Percentiles rank a stretch among this genome's conserved stretches.
These are phyloP conservation scores for Rhynchosporium agropyri DNA, from an alignment of 2,329 filamentous ascomycete genomes.

Conservation along the genomic window DNA sequence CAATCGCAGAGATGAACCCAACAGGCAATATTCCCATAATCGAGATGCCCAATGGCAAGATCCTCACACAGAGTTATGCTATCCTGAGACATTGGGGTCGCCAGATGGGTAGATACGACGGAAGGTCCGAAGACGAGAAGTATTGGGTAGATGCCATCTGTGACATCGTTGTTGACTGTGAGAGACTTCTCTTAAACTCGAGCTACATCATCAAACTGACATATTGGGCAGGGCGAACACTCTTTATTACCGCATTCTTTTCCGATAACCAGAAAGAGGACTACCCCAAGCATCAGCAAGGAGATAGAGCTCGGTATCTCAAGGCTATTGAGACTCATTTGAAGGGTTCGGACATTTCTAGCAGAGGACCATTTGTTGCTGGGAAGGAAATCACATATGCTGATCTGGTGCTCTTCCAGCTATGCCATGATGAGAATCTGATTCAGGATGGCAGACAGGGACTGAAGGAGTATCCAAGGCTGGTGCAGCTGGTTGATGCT, in stretches of 20 bases:
- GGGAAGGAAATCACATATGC: conserved; percentile 40
- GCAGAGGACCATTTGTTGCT: conserved; percentile 38
- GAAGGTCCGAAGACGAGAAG: conserved; percentile 40
- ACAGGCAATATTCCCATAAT: conserved; percentile 37
- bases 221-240: conserved; percentile 36
- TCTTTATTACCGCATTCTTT: conserved; percentile 41
- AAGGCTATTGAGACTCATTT: conserved; percentile 45
- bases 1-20: conserved; percentile 37
- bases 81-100: conserved; percentile 41
- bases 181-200: background rate
- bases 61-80: conserved; percentile 42
- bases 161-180: conserved; percentile 41
- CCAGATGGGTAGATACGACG: conserved; percentile 39
- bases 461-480: conserved; percentile 37
- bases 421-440: conserved; percentile 40
- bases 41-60: conserved; percentile 38
- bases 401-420: conserved; percentile 39
- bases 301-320: conserved; percentile 31
- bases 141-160: conserved; percentile 42
- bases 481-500: conserved; percentile 39
- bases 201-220: background rate
- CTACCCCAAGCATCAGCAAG: conserved; percentile 39
- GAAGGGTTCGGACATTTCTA: conserved; percentile 39
- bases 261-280: conserved; percentile 33
- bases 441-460: conserved; percentile 36